Base-by-base conservation (phyloP, 345 rosid genomes). In the Hibiscus trionum region DNA sequence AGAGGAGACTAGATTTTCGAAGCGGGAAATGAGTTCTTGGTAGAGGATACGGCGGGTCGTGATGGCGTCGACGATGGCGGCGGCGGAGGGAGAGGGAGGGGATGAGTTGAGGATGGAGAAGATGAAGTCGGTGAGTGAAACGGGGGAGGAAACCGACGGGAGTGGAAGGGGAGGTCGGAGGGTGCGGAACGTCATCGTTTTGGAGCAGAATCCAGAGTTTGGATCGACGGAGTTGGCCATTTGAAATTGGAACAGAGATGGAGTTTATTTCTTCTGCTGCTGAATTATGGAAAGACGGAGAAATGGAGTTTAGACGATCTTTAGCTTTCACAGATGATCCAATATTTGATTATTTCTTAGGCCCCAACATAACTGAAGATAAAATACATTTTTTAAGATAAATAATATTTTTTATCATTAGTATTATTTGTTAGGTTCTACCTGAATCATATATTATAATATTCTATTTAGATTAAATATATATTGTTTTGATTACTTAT, bases 51-150 rank as follows among this genome's bases (percentile, higher is more conserved):
- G 73, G 69, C 59, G 84, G 68, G 79, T 46, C 5, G 85, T 71
- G 75, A 61, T 31, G 71, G 82, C 82, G 76, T 88, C 88, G 53
- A 84, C 0, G 57, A 84, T 72, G 8, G 86, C 83, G 49, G 74
- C n/a, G 70, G 80, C 7, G 7, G 55, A 1, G 1, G 84, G 75
- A 0, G 85, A 80, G 9, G 86, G 85, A 71, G 84, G 81, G 19
- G 49, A 65, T 65, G 88, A 75, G 44, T 77, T 46, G 74, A 80
- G 84, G 52, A 71, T 74, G 2, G 87, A 81, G 69, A 84, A 80
- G 42, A 73, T 33, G 75, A 67, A 84, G 44, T 77, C 82, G 27
- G 87, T 71, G 70, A 86, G 26, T 55, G 86, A 82, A 70, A 83
- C 6, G 17, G 79, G 61, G 0, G 75, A 19, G 75, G 80, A 39